Base-by-base conservation (phyloP, 768 basidiomycete species). In the Suillus ampliporus region DNA sequence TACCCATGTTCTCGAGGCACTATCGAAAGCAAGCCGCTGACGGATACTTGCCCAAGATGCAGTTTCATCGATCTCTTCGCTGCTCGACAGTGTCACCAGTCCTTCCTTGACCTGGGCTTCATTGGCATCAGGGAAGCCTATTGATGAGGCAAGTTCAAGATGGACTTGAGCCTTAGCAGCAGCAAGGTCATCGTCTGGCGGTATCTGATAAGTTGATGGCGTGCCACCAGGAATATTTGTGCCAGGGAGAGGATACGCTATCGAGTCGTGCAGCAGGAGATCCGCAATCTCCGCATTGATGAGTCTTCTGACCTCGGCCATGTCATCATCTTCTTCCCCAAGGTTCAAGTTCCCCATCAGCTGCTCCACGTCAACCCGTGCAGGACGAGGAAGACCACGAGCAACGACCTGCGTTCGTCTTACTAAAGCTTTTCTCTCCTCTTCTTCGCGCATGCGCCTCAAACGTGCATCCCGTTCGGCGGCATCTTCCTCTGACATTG, bases 221-320 rank as follows among this genome's bases (percentile, higher is more conserved):
- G 87, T 86, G 14, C 88, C 84, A 7, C 95, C 94, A 7, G 94
- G 84, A 40, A 84, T 82, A 26, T 84, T 83, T 11, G 95, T 95
- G 3, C 97, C 97, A 11, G 96, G 94, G 15, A 98, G 77, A 4
- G 97, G 96, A 76, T 95, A 82, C 0, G 86, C 84, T 61, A 98
- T 86, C 6, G 95, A 85, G 74, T 99, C 97, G 71, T 99, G 95
- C 59, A 88, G 84, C 63, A 99, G 78, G 50, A 99, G 83, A 44
- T 82, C 79, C 4, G 86, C 89, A 53, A 99, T 82, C 71, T 99
- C 97, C 21, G 78, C 72, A 69, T 95, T 84, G 69, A 99, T 83
- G 37, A 95, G 77, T 61, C 77, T 82, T 64, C 86, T 84, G 1
- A 87, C 91, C 8, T 79, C 77, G 0, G 74, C 73, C 26, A 83